A percentile compares a stretch with the other conserved stretches of the same genome.
These are phyloP conservation scores for Alternaria ventricosa DNA, from an alignment of 2,329 filamentous ascomycete species.

Conservation along the genomic window DNA sequence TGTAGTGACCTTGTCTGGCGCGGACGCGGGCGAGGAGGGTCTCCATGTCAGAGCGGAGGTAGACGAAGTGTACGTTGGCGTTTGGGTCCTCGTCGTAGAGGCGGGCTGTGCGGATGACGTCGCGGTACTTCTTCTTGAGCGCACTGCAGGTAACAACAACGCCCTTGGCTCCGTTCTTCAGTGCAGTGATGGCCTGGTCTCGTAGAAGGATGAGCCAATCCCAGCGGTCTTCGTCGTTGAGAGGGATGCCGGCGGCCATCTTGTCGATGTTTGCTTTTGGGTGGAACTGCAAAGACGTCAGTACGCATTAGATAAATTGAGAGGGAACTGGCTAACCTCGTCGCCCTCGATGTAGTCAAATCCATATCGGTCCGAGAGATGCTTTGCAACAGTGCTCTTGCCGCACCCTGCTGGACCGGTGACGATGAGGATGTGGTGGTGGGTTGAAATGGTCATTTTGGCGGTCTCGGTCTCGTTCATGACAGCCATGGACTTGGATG, in stretches of 20 bases:
- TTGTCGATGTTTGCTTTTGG: conserved; percentile 69
- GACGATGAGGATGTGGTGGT: conserved; percentile 60
- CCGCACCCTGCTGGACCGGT: conserved; percentile 62
- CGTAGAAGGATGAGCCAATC: conserved; percentile 77
- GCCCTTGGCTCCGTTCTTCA: conserved; percentile 53
- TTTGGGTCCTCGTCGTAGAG: conserved; percentile 55
- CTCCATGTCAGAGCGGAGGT: conserved; percentile 78
- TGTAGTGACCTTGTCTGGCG: conserved; percentile 83
- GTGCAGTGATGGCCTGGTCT: conserved; percentile 51
- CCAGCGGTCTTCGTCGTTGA: conserved; percentile 95
- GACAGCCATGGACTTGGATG: conserved; percentile 26
- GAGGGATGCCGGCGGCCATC: conserved; percentile 82
- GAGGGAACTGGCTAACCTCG: conserved; percentile 47
- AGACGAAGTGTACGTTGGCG: conserved; percentile 81
- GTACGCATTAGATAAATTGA: not conserved
- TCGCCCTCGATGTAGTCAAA: conserved; percentile 61
- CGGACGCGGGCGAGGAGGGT: conserved; percentile 78
- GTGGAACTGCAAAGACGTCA: conserved; percentile 51
- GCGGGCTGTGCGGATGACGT: conserved; percentile 63
- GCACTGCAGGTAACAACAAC: conserved; percentile 98
- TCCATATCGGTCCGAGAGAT: conserved; percentile 51
- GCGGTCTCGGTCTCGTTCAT: conserved; percentile 19
- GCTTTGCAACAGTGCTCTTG: conserved; percentile 60
- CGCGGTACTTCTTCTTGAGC: conserved; percentile 95
- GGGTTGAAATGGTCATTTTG: conserved; percentile 41